Evolutionary conservation across 306 rosid species (phyloP).

Genomic region (Begonia loranthoides): DNA sequence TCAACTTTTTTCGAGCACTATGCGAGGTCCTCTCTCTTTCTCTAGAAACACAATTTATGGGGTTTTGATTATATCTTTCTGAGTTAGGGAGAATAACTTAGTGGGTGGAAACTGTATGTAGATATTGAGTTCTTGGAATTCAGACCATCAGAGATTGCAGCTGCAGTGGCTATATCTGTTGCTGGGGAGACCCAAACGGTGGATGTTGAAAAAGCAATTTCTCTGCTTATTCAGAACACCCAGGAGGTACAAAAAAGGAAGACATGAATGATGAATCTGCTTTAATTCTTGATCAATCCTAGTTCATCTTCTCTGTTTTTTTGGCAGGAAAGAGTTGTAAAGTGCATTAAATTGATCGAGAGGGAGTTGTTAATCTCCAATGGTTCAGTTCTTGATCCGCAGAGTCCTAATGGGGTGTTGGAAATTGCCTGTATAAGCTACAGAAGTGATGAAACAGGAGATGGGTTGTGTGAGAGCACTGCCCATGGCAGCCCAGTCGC

Average conservation of each 20-base stretch:
- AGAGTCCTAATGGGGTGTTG: slow-evolving; percentile 76
- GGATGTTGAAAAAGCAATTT: slow-evolving; percentile 37
- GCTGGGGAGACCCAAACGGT: slow-evolving; percentile 41
- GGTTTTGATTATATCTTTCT: slow-evolving; percentile 9
- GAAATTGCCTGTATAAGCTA: slow-evolving; percentile 66
- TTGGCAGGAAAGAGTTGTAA: slow-evolving; percentile 63
- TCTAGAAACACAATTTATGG: slow-evolving; percentile 4
- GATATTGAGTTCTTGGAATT: slow-evolving; percentile 90
- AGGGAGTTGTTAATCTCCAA: slow-evolving; percentile 18
- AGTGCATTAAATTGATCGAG: slow-evolving; percentile 41
- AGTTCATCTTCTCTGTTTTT: slow-evolving; percentile 9
- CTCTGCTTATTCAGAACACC: slow-evolving; percentile 44
- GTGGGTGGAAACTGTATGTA: slow-evolving; percentile 55
- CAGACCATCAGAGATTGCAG: slow-evolving; percentile 88
- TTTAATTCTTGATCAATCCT: slow-evolving; percentile 9
- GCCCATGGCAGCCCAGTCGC: slow-evolving; percentile 28
- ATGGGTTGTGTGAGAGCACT: slow-evolving; percentile 55
- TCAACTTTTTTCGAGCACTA: slow-evolving; percentile 40
- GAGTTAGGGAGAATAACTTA: slow-evolving; percentile 14
- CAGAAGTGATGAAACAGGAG: slow-evolving; percentile 56
- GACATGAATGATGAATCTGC: slow-evolving; percentile 11
- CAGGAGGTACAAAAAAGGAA: slow-evolving; percentile 41
- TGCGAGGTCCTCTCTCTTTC: slow-evolving; percentile 32
- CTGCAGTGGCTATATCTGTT: slow-evolving; percentile 67
- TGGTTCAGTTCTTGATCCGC: slow-evolving; percentile 39